A percentile compares a stretch with the other conserved stretches of the same genome.
These are phyloP conservation scores for Pisolithus tinctorius DNA, from an alignment of 768 basidiomycete genomes.

Conservation along the genomic window DNA sequence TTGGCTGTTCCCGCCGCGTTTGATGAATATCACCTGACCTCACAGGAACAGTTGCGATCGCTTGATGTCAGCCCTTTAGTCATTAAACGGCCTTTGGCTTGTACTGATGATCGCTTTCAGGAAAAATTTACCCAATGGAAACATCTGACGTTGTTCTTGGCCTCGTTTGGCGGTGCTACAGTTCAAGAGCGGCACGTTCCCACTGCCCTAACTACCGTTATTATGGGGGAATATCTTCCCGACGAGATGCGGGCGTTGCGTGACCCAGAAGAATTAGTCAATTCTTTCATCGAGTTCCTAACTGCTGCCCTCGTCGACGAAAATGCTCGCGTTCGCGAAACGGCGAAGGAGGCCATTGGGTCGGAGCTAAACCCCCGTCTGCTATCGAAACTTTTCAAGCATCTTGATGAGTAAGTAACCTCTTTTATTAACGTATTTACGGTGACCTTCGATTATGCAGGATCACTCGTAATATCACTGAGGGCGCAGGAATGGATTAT, in stretches of 20 bases:
- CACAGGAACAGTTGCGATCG: constrained; percentile 32
- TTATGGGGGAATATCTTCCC: constrained; percentile 56
- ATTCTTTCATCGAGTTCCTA: constrained; percentile 59
- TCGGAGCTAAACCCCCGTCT: constrained; percentile 67
- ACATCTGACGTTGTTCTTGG: constrained; percentile 72
- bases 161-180: constrained; percentile 65
- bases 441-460: constrained; percentile 23
- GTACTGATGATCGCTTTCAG: constrained; percentile 28
- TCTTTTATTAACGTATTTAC: not conserved
- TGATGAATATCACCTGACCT: constrained; percentile 28
- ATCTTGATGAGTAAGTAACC: constrained; percentile 63
- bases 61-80: constrained; percentile 27
- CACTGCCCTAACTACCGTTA: constrained; percentile 42
- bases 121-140: constrained; percentile 80
- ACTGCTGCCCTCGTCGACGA: constrained; percentile 65
- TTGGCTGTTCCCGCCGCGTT: constrained; percentile 29
- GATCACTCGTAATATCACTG: constrained; percentile 46
- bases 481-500: constrained; percentile 37
- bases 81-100: not conserved
- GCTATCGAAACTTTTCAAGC: constrained; percentile 59
- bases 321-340: constrained; percentile 63
- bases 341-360: constrained; percentile 75
- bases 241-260: constrained; percentile 63
- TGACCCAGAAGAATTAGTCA: constrained; percentile 51
- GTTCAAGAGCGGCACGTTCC: constrained; percentile 46